Percentiles rank a stretch among this genome's conserved stretches.
Evolutionary conservation across 78 protist genomes (phyloP).

Genomic region (Polysphondylium violaceum): DNA sequence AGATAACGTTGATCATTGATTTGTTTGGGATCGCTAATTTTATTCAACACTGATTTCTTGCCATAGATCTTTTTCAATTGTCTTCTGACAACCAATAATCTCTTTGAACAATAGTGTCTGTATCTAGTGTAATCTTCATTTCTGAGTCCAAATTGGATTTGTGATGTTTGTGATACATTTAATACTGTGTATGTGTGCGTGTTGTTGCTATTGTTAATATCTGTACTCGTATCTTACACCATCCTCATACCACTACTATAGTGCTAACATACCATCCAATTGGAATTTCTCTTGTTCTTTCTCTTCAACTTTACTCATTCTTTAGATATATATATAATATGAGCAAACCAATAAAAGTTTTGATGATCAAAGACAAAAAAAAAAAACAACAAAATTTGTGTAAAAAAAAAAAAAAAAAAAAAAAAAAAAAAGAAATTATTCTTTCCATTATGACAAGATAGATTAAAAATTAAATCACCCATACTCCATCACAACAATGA

Average conservation of each 20-base stretch:
- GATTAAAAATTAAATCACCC: no score
- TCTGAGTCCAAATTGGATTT: constrained; percentile 71
- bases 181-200: constrained; percentile 13
- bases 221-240: neutral
- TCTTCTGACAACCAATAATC: constrained; percentile 21
- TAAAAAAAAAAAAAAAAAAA: no score
- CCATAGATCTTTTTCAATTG: constrained; percentile 46
- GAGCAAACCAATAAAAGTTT: no score
- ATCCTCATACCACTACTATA: neutral
- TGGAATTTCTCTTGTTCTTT: constrained; percentile 9
- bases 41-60: constrained; percentile 15
- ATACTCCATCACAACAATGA: no score
- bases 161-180: constrained; percentile 75
- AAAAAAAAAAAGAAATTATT: no score
- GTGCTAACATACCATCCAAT: constrained; percentile 21
- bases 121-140: constrained; percentile 34
- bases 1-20: constrained; percentile 41
- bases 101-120: constrained; percentile 54
- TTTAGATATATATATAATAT: no score
- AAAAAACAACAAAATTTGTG: no score
- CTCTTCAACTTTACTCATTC: no score
- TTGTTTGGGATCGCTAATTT: constrained; percentile 24
- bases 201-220: neutral
- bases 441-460: no score
- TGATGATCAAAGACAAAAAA: no score